Evolutionary conservation across 345 rosid genomes (phyloP).

Genomic region (sweet orange (Citrus sinensis)): DNA sequence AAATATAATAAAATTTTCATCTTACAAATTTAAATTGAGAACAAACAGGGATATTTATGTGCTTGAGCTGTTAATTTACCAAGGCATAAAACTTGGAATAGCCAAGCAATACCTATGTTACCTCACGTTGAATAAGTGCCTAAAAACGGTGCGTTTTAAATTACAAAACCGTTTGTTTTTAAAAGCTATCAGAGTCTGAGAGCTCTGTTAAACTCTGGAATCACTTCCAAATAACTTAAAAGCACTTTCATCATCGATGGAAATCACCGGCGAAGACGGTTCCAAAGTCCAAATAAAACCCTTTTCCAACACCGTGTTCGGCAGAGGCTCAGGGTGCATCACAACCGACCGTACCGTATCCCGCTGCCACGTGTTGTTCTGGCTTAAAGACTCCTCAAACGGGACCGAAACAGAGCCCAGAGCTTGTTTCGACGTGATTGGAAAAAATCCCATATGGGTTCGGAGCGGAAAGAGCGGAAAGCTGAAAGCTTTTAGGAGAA

Average conservation of each 20-base stretch:
- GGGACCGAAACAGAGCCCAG: slow-evolving; percentile 27
- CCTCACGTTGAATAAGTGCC: too few relatives aligned
- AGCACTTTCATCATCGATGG: slow-evolving; percentile 36
- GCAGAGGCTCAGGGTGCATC: slow-evolving; percentile 57
- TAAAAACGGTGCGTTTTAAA: too few relatives aligned
- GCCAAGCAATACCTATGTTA: too few relatives aligned
- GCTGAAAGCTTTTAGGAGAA: slow-evolving; percentile 40
- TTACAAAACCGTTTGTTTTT: not conserved
- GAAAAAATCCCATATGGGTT: slow-evolving; percentile 75
- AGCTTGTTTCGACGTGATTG: slow-evolving; percentile 57
- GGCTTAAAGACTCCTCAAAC: slow-evolving; percentile 20
- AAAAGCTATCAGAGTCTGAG: not conserved
- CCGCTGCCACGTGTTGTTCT: slow-evolving; percentile 54
- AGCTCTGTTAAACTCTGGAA: too few relatives aligned
- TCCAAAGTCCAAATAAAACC: slow-evolving; percentile 31
- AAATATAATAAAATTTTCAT: too few relatives aligned
- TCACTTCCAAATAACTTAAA: not conserved
- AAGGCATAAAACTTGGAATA: too few relatives aligned
- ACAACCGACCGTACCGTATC: slow-evolving; percentile 56
- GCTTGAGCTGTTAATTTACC: too few relatives aligned
- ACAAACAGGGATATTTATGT: too few relatives aligned
- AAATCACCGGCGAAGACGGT: slow-evolving; percentile 69
- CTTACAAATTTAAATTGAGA: too few relatives aligned
- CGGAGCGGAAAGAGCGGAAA: slow-evolving; percentile 26
- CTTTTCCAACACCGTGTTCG: slow-evolving; percentile 33